phyloP scores from a whole-genome alignment of 495 filamentous ascomycete genomes.

The Aspergillus cavernicola region DNA sequence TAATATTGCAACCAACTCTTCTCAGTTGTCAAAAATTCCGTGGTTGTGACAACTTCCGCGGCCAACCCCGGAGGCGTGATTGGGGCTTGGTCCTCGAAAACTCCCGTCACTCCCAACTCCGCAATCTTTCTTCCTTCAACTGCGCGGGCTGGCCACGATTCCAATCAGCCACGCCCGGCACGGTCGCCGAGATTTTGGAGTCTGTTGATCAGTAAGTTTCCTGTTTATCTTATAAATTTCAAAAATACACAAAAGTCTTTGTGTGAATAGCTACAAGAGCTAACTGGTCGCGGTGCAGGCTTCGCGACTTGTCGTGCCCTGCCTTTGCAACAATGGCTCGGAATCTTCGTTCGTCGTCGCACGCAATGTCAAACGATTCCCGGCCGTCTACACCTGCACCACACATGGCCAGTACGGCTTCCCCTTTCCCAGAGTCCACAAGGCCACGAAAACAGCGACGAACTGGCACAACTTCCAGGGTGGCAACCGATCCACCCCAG shows the following conservation, averaged over 20 bases:
- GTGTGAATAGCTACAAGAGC: background rate
- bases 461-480: constrained; percentile 24
- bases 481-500: constrained; percentile 18
- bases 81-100: constrained; percentile 26
- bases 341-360: constrained; percentile 32
- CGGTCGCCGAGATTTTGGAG: constrained; percentile 25
- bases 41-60: constrained; percentile 22
- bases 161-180: constrained; percentile 30
- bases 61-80: constrained; percentile 25
- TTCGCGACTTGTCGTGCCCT: constrained; percentile 21
- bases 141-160: constrained; percentile 36
- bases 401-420: constrained; percentile 11
- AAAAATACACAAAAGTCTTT: background rate
- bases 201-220: constrained; percentile 22
- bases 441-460: constrained; percentile 28
- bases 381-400: constrained; percentile 28
- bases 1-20: background rate
- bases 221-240: background rate
- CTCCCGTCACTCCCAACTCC: constrained; percentile 24
- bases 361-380: constrained; percentile 25
- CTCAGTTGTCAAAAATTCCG: constrained; percentile 7
- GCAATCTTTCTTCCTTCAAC: constrained; percentile 28
- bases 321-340: constrained; percentile 26
- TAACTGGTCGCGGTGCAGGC: constrained; percentile 18
- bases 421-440: constrained; percentile 21